Percentiles rank a stretch among this genome's conserved stretches.
Conservation (phyloP, 768 basidiomycete genomes). For the Lactifluus subvellereus region DNA sequence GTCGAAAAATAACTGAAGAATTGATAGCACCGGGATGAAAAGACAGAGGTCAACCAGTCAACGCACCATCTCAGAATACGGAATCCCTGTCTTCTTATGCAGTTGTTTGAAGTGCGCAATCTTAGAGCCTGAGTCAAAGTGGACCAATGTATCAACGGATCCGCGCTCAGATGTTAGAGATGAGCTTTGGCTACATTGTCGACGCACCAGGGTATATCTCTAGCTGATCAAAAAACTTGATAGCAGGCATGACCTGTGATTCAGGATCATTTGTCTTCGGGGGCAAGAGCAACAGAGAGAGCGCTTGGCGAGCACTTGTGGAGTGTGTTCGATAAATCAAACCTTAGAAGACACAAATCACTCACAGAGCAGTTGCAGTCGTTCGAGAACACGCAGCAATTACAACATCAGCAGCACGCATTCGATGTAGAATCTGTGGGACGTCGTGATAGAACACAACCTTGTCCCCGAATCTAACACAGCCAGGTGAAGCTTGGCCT, state of each 20-base stretch:
- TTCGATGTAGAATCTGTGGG: conserved; percentile 58
- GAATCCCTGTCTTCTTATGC: conserved; percentile 66
- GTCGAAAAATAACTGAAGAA: conserved; percentile 13
- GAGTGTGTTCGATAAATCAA: background rate
- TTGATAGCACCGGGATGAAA: background rate
- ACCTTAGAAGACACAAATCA: background rate
- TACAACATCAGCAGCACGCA: conserved; percentile 43
- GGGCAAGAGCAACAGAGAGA: conserved; percentile 55
- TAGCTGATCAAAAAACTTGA: conserved; percentile 59
- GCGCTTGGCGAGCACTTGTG: conserved; percentile 65
- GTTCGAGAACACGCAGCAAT: conserved; percentile 78
- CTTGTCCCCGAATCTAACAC: conserved; percentile 42
- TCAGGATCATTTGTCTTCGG: conserved; percentile 32
- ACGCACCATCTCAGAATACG: conserved; percentile 73
- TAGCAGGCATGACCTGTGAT: conserved; percentile 40
- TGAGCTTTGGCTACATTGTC: background rate
- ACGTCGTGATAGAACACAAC: conserved; percentile 77
- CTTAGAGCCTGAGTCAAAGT: conserved; percentile 57
- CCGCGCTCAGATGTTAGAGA: background rate
- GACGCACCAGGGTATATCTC: conserved; percentile 67
- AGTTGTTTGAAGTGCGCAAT: conserved; percentile 34
- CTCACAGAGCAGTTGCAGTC: conserved; percentile 60
- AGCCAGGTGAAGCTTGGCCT: background rate
- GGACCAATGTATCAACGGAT: background rate
- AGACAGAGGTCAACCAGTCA: background rate